Conservation (phyloP, 2,329 filamentous ascomycete species). For the Alternaria triticimaculans region DNA sequence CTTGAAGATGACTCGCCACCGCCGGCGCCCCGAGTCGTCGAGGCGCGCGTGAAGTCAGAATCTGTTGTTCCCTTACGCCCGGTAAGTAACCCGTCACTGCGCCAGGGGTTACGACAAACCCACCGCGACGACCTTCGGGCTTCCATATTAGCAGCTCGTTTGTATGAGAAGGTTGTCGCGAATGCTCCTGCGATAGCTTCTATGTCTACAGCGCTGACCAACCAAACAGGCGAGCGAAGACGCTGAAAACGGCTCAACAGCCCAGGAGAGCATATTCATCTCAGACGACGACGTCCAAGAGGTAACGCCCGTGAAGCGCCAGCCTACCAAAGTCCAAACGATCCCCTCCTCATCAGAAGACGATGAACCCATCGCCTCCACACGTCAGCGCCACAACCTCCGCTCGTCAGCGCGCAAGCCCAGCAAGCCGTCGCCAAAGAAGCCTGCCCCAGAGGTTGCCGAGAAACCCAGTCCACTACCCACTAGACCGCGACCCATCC, state of each 20-base stretch:
- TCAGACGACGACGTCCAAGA: not conserved
- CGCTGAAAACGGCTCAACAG: not conserved
- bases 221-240: not conserved
- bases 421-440: constrained; percentile 7
- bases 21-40: not conserved
- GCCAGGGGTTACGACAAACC: not conserved
- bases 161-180: not conserved
- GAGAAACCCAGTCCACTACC: constrained; percentile 29
- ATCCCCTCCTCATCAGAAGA: not conserved
- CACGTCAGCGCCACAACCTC: not conserved
- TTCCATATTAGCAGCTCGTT: not conserved
- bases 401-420: not conserved
- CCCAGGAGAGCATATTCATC: not conserved
- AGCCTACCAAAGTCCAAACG: not conserved
- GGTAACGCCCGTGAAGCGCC: not conserved
- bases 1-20: not conserved
- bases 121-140: not conserved
- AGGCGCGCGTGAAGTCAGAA: not conserved
- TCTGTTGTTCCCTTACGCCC: accelerated
- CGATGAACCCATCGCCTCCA: not conserved
- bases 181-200: not conserved
- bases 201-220: not conserved
- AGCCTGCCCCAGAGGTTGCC: not conserved
- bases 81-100: not conserved
- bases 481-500: constrained; percentile 23